A percentile compares a stretch with the other conserved stretches of the same genome.
Evolutionary conservation across 805 yeast species (phyloP).

Genomic region (Candida easanensis): DNA sequence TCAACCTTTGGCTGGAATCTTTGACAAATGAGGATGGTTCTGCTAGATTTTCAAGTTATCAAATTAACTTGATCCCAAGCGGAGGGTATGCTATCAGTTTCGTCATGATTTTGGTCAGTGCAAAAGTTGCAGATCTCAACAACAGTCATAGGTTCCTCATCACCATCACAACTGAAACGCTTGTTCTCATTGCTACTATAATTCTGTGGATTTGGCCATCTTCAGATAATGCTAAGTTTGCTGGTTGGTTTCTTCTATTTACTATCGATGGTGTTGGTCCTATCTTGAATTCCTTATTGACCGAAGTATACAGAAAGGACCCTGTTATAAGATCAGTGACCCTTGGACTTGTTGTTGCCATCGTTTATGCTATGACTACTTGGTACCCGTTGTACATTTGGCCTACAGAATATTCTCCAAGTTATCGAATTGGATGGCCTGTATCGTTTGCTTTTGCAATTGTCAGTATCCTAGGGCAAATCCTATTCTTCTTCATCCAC

Average conservation of each 20-base stretch:
- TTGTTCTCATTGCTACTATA: neutral
- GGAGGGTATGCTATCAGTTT: slow-evolving; percentile 12
- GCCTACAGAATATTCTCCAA: neutral
- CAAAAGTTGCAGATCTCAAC: slow-evolving; percentile 9
- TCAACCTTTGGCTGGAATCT: slow-evolving; percentile 43
- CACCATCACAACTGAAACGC: neutral
- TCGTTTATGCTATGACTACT: neutral
- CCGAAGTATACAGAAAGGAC: neutral
- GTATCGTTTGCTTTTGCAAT: neutral
- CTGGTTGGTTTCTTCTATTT: slow-evolving; percentile 2
- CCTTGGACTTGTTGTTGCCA: neutral
- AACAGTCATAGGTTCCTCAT: neutral
- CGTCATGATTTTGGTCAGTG: slow-evolving; percentile 6
- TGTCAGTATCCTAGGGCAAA: neutral
- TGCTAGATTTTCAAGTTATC: neutral
- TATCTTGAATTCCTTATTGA: neutral
- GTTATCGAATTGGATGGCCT: neutral
- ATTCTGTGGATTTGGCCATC: neutral
- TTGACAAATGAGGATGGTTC: slow-evolving; percentile 28
- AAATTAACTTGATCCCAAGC: slow-evolving; percentile 10
- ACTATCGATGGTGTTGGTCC: slow-evolving; percentile 1
- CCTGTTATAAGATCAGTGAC: neutral
- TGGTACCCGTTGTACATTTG: neutral
- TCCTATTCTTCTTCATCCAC: neutral
- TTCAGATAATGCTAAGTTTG: slow-evolving; percentile 1